A percentile compares a stretch with the other conserved stretches of the same genome.
Evolutionary conservation across 2,329 filamentous ascomycete species (phyloP).

Genomic region (Curvularia verruculosa): DNA sequence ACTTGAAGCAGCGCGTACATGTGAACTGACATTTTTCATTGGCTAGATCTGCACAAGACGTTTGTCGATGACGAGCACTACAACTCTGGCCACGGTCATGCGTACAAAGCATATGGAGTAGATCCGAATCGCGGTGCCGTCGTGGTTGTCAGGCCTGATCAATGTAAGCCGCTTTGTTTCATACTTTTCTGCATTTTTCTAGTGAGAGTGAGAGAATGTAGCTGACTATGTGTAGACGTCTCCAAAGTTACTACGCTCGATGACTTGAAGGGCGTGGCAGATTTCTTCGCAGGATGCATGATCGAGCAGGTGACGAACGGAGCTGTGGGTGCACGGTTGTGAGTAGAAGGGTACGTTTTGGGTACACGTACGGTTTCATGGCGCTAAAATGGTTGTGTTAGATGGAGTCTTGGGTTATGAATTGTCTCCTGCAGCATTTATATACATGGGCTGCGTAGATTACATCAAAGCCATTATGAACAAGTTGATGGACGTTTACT

Average conservation of each 20-base stretch:
- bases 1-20: no score
- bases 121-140: slow-evolving; percentile 47
- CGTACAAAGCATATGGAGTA: slow-evolving; percentile 63
- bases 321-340: neutral
- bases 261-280: slow-evolving; percentile 25
- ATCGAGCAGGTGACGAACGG: neutral
- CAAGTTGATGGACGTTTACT: neutral
- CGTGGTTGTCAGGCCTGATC: slow-evolving; percentile 65
- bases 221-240: slow-evolving; percentile 33
- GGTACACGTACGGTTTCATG: neutral
- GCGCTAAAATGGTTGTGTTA: neutral
- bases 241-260: slow-evolving; percentile 34
- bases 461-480: neutral
- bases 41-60: slow-evolving; percentile 62
- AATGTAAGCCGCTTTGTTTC: slow-evolving; percentile 33
- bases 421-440: neutral
- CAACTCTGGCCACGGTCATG: slow-evolving; percentile 62
- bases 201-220: neutral
- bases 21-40: neutral
- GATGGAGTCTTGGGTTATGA: neutral
- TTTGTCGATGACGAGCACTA: slow-evolving; percentile 66
- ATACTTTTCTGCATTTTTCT: neutral
- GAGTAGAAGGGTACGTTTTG: neutral
- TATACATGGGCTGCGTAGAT: neutral
- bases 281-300: slow-evolving; percentile 34